Base-by-base conservation (phyloP, 164 flowering plant species). In the Hamamelis virginiana region DNA sequence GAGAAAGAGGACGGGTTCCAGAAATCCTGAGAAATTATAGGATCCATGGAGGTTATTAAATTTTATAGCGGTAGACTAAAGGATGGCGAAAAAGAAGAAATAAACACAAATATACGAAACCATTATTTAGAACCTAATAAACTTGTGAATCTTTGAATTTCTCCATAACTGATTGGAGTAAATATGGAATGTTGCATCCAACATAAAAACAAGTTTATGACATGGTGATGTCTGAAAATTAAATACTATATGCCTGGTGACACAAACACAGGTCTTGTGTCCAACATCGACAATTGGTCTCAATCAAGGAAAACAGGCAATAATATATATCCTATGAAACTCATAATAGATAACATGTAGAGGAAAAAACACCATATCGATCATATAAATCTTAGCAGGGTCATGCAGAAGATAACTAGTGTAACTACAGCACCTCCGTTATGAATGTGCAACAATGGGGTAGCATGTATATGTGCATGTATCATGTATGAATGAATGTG, bases 21-120 rank as follows among this genome's bases (percentile, higher is more conserved):
- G 60, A 72, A 68, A 72, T 41, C 82, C 82, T 79, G 78, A 23
- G 25, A 62, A 69, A 60, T 26, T 48, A 52, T n/a, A 47, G 48
- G 1, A 64, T 44, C 41, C 50, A 25, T 14, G 5, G 11, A 28
- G 15, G 33, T 46, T 13, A 62, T 51, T 16, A 15, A 41, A 52
- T 26, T 12, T 1, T 46, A 12, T 22, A 64, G 23, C 5, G 10
- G 26, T 43, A 62, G 25, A 33, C 23, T 15, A 21, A 61, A 33
- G 25, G 56, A 18, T 26, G 56, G 23, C 26, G 43, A 57, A 58
- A n/a, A 28, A 48, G 19, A 59, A n/a, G 50, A 57, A 59, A 21
- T 14, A 48, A 48, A 33, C 41, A 33, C 41, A 33, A 33, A 33
- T 33, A 33, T 33, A 53, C 51, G 16, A 47, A 47, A 15, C 53